Conservation (phyloP, 116 monocot genomes). For the Dioscorea cayenensis region DNA sequence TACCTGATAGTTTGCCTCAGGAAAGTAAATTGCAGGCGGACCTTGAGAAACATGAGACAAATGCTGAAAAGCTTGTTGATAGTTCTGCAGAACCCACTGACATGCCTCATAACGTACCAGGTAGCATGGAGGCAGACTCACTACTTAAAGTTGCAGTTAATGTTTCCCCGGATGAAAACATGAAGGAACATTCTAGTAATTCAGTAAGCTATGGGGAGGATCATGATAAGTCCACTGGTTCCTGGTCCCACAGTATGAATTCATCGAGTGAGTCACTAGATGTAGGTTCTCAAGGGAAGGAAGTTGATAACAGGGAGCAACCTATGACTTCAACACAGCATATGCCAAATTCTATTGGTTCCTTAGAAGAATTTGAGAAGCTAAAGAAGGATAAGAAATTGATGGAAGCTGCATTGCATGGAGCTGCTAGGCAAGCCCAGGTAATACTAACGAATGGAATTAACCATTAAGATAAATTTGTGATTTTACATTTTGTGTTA, state of each 20-base stretch:
- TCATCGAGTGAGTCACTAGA: constrained; percentile 17
- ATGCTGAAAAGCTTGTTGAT: constrained; percentile 15
- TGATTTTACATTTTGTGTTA: neutral
- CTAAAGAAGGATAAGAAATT: constrained; percentile 73
- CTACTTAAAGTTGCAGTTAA: constrained; percentile 12
- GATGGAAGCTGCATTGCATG: constrained; percentile 96
- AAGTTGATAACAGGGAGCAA: constrained; percentile 17
- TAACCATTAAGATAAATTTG: neutral
- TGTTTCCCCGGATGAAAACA: constrained; percentile 14
- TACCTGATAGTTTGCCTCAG: constrained; percentile 18
- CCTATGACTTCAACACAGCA: constrained; percentile 3
- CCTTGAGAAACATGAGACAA: constrained; percentile 18
- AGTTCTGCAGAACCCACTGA: constrained; percentile 18
- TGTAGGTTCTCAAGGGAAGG: constrained; percentile 18
- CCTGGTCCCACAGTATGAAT: constrained; percentile 9
- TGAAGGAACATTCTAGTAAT: constrained; percentile 18
- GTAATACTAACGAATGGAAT: constrained; percentile 24
- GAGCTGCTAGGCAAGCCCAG: constrained; percentile 98
- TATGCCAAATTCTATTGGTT: constrained; percentile 13
- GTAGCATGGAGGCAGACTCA: constrained; percentile 14
- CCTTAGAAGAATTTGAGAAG: constrained; percentile 48
- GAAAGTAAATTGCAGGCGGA: constrained; percentile 25
- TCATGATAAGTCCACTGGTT: constrained; percentile 7
- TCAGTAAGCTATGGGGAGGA: constrained; percentile 14
- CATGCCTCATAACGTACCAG: constrained; percentile 24